Base-by-base conservation (phyloP, 1,284 basidiomycete genomes). In the Malassezia sympodialis region DNA sequence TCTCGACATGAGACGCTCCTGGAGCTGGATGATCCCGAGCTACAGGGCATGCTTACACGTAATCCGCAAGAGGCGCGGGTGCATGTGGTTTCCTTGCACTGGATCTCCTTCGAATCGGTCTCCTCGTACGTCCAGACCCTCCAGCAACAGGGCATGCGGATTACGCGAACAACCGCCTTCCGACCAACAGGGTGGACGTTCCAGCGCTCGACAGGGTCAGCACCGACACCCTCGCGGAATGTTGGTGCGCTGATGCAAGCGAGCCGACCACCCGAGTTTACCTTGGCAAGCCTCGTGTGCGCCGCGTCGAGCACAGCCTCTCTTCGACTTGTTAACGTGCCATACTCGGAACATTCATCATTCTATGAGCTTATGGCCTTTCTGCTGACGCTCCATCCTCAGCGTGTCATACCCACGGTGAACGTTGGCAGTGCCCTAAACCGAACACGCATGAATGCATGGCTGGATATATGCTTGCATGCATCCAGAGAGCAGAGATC, bases 141-240 rank as follows among this genome's bases (percentile, higher is more conserved):
- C 34, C 82, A 84, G 24, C 81, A 82, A 7, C 87, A 84, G 67
- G 83, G 85, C 45, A 83, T 83, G 3, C 80, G 79, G 12, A 96
- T 87, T 70, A 81, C 81, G 28, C 84, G 82, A 41, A 83, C 83
- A 0, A 79, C 96, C 7, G 90, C 84, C 0, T 88, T 96, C 66
- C 79, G 90, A 42, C 93, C 91, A 0, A 96, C 91, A 0, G 91
- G 93, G 23, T 96, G 90, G 91, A 88, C 87, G 80, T 89, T 68
- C 66, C 84, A 82, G 11, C 82, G 86, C 0, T 79, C 81, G 0
- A 19, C n/a, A n/a, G 19, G 19, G 3, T 11, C 37, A 87, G 87
- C 0, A 80, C 80, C 24, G 80, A 85, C 62, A 59, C 37, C 59
- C 1, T 55, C 61, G 21, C 57, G 61, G 11, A 58, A 57, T 2